Percentiles rank a stretch among this genome's conserved stretches.
phyloP scores from a whole-genome alignment of 1,284 basidiomycete genomes.

The Vanrija sp. region DNA sequence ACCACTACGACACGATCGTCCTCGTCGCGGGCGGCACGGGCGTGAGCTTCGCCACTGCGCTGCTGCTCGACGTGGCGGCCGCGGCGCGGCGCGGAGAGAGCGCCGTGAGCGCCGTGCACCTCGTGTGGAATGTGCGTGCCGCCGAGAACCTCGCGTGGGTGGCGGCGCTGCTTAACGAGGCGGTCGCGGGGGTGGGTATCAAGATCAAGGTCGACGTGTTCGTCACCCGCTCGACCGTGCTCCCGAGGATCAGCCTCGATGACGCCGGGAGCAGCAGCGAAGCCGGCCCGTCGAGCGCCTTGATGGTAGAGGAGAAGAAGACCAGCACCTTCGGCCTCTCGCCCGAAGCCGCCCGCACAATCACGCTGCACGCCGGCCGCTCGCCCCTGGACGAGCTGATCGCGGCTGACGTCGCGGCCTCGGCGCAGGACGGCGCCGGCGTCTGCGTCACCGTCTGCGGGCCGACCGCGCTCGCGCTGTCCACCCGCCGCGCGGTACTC shows the following conservation, averaged over 20 bases:
- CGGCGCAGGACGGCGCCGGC: conserved; percentile 1
- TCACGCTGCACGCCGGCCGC: conserved; percentile 13
- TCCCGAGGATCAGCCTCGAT: conserved; percentile 2
- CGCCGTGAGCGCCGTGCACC: conserved; percentile 23
- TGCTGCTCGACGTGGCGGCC: conserved; percentile 27
- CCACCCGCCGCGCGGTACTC: conserved; percentile 20
- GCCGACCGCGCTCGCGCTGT: conserved; percentile 18
- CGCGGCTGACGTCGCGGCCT: conserved; percentile 5
- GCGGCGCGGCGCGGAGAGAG: conserved; percentile 24
- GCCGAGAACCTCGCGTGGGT: conserved; percentile 18
- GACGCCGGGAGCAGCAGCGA: conserved; percentile 1
- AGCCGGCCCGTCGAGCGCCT: not conserved
- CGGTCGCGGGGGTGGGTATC: conserved; percentile 6
- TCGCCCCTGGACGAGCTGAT: conserved; percentile 10
- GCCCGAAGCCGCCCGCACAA: not conserved
- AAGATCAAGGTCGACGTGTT: conserved; percentile 19
- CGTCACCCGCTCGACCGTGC: conserved; percentile 12
- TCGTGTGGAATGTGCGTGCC: conserved; percentile 39
- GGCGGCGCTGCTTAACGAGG: conserved; percentile 14
- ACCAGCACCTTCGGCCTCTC: not conserved
- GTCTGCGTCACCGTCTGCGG: conserved; percentile 23
- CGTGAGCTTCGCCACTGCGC: conserved; percentile 34
- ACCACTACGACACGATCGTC: conserved; percentile 31
- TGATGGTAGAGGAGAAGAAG: not conserved
- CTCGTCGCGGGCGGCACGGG: conserved; percentile 44